Conservation (phyloP, 1,284 basidiomycete species). For the Sporisorium sorghi region DNA sequence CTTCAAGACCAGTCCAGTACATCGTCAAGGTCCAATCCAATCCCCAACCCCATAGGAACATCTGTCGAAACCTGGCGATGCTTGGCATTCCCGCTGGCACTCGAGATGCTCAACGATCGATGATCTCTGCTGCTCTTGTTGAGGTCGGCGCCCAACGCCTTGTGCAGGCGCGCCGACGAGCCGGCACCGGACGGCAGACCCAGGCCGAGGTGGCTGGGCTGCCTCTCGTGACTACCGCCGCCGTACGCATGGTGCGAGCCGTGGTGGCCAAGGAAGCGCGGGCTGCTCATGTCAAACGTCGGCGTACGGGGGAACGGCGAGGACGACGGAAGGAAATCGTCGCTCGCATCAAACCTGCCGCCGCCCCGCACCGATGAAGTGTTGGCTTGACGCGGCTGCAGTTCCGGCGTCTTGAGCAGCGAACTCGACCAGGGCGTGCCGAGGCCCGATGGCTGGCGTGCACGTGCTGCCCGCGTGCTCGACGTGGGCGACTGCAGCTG, state of each 20-base stretch:
- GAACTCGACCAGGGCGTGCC: conserved; percentile 47
- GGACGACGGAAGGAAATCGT: conserved; percentile 47
- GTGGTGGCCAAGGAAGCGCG: conserved; percentile 28
- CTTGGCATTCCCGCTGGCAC: conserved; percentile 26
- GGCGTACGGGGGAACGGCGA: conserved; percentile 57
- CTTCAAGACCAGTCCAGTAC: conserved; percentile 47
- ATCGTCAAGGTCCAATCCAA: conserved; percentile 53
- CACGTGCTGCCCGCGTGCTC: conserved; percentile 46
- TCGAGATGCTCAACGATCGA: conserved; percentile 29
- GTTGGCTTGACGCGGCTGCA: conserved; percentile 43
- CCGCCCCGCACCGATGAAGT: conserved; percentile 33
- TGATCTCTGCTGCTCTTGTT: conserved; percentile 14
- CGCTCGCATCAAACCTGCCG: conserved; percentile 31
- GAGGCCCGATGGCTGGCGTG: conserved; percentile 43
- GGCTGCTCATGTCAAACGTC: conserved; percentile 52
- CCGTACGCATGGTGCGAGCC: conserved; percentile 18
- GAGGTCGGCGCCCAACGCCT: conserved; percentile 23
- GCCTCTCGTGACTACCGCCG: conserved; percentile 25
- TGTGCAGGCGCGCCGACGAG: conserved; percentile 31
- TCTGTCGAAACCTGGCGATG: conserved; percentile 45
- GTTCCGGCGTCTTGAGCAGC: conserved; percentile 49
- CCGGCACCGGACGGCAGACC: conserved; percentile 32
- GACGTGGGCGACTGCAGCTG: conserved; percentile 55
- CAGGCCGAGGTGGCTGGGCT: conserved; percentile 39
- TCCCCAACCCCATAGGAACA: conserved; percentile 45